Percentiles rank a stretch among this genome's conserved stretches.
Evolutionary conservation across 2,329 filamentous ascomycete species (phyloP).

Genomic region (Endothia cerciana): DNA sequence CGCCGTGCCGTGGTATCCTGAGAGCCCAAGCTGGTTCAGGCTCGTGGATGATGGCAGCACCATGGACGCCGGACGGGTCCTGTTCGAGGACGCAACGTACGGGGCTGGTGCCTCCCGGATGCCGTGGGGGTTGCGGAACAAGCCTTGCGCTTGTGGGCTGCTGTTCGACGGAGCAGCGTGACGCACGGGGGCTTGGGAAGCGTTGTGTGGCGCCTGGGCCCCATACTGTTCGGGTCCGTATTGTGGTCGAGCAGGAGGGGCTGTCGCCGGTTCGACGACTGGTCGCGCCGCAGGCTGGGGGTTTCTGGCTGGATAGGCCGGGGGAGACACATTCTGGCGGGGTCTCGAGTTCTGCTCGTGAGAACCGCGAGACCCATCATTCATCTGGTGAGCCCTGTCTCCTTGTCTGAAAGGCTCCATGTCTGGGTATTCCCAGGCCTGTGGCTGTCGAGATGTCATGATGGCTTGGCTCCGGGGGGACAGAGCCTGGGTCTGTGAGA

Average conservation of each 20-base stretch:
- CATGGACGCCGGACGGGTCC: slow-evolving; percentile 15
- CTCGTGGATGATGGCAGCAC: slow-evolving; percentile 10
- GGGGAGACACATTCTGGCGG: slow-evolving; percentile 18
- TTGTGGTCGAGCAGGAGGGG: slow-evolving; percentile 13
- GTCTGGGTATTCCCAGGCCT: slow-evolving; percentile 23
- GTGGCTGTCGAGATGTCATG: slow-evolving; percentile 27
- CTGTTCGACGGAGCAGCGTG: slow-evolving; percentile 6
- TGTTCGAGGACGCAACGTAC: slow-evolving; percentile 12
- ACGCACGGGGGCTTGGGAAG: slow-evolving; percentile 10
- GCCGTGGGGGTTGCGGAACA: slow-evolving; percentile 28
- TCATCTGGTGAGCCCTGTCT: slow-evolving; percentile 11
- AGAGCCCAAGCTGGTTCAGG: neutral
- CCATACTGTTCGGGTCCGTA: slow-evolving; percentile 23
- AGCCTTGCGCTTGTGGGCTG: slow-evolving; percentile 19
- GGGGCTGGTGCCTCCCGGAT: slow-evolving; percentile 24
- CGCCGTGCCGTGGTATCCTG: slow-evolving; percentile 6
- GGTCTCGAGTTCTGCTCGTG: slow-evolving; percentile 13
- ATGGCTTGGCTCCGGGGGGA: neutral
- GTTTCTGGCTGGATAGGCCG: slow-evolving; percentile 14
- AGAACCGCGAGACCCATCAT: neutral
- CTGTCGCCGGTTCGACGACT: neutral
- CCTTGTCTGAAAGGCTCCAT: slow-evolving; percentile 18
- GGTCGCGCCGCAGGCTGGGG: slow-evolving; percentile 15
- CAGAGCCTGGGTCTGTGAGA: neutral
- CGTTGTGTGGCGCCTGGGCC: slow-evolving; percentile 20